phyloP scores from a whole-genome alignment of 2,329 filamentous ascomycete species.

The Cylindrodendrum hubeiense region DNA sequence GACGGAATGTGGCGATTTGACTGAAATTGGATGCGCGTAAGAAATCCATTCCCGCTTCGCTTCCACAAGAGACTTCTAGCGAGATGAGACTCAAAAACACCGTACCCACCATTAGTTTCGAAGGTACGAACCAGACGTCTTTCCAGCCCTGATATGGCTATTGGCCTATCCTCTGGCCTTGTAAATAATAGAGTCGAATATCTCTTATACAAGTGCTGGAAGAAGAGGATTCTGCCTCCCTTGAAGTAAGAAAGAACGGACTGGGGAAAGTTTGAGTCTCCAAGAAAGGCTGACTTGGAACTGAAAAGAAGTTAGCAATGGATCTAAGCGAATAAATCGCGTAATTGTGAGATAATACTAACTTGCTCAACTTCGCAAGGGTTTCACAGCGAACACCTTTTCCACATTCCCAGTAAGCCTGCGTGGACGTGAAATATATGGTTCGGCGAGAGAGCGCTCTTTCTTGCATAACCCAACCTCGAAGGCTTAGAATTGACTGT shows the following conservation, averaged over 20 bases:
- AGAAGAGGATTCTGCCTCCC: conserved; percentile 29
- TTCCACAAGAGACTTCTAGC: conserved; percentile 35
- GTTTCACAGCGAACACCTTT: conserved; percentile 33
- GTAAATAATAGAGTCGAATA: conserved; percentile 33
- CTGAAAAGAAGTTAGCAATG: too few species aligned
- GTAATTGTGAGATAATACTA: not conserved
- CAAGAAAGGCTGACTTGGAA: conserved; percentile 27
- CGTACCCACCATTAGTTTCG: conserved; percentile 31
- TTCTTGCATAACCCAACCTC: conserved; percentile 28
- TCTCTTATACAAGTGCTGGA: conserved; percentile 30
- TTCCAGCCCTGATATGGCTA: conserved; percentile 36
- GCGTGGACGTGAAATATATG: conserved; percentile 32
- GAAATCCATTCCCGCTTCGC: conserved; percentile 1
- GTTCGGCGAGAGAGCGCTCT: conserved; percentile 32
- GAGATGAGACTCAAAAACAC: conserved; percentile 30
- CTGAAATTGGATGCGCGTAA: conserved; percentile 16
- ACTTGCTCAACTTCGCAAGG: conserved; percentile 29
- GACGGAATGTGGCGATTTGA: conserved; percentile 36
- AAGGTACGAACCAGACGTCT: conserved; percentile 27
- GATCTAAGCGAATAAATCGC: not conserved
- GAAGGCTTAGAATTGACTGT: conserved; percentile 11
- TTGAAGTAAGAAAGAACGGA: conserved; percentile 10
- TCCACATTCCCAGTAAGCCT: conserved; percentile 37
- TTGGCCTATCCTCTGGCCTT: conserved; percentile 27
- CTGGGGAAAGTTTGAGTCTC: conserved; percentile 36